phyloP scores from a whole-genome alignment of 768 basidiomycete species.

The Boletus sp. region DNA sequence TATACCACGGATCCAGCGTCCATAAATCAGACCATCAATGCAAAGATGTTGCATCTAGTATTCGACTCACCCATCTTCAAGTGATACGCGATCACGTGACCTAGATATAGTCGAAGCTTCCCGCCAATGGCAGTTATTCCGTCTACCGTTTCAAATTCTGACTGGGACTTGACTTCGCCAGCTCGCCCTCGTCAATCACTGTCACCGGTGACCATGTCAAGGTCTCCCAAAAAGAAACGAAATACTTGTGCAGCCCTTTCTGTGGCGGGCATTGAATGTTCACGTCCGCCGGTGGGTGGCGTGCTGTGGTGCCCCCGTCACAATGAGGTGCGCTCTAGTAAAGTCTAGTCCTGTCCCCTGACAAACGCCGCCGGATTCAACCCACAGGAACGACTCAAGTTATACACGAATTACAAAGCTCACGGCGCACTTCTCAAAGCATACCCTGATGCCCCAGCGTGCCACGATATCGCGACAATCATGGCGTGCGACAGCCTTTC shows the following conservation, averaged over 20 bases:
- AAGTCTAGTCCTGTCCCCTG: not conserved
- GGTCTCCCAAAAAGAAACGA: slow-evolving; percentile 8
- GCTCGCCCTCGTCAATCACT: not conserved
- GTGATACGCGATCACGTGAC: slow-evolving; percentile 6
- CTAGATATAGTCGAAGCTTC: not conserved
- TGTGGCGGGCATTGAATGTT: slow-evolving; percentile 13
- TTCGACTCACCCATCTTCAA: too few relatives aligned
- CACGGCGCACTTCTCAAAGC: slow-evolving; percentile 31
- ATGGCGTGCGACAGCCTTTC: slow-evolving; percentile 29
- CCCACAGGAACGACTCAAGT: slow-evolving; percentile 32
- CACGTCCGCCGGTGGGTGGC: slow-evolving; percentile 5
- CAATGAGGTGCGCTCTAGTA: slow-evolving; percentile 23
- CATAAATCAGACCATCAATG: not conserved
- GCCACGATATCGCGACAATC: slow-evolving; percentile 24
- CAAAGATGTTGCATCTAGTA: not conserved
- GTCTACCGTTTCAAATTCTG: not conserved
- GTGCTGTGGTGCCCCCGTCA: slow-evolving; percentile 30
- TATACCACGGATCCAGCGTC: not conserved
- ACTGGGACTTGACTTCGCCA: not conserved
- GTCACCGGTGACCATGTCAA: not conserved
- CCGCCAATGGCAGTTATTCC: not conserved
- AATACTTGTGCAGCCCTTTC: slow-evolving; percentile 18
- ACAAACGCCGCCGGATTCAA: not conserved
- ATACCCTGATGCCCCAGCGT: slow-evolving; percentile 27
- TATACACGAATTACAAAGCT: slow-evolving; percentile 37